phyloP scores from a whole-genome alignment of 2,329 filamentous ascomycete species.

The Fusarium sp. region DNA sequence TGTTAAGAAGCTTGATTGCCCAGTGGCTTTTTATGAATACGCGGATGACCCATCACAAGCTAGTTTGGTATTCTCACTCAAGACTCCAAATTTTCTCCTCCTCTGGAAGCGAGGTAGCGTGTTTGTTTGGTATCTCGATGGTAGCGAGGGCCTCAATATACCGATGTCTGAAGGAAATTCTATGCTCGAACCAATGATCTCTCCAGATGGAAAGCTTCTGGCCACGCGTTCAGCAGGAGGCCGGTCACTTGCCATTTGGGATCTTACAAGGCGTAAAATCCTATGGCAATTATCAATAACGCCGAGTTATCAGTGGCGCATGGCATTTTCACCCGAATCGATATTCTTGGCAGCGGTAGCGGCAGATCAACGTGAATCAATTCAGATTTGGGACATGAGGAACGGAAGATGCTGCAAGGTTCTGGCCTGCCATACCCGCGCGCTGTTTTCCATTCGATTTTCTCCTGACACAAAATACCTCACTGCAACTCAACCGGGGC shows the following conservation, averaged over 20 bases:
- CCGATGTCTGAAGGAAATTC: accelerated
- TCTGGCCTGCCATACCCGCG: accelerated
- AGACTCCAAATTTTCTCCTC: no score
- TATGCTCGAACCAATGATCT: accelerated
- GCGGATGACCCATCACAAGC: no score
- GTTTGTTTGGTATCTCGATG: background rate
- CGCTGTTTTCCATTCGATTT: background rate
- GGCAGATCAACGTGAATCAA: accelerated
- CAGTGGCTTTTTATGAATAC: background rate
- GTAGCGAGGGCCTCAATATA: background rate
- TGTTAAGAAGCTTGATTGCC: background rate
- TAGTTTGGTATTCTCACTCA: background rate
- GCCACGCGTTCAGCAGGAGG: accelerated
- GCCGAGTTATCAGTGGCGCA: accelerated
- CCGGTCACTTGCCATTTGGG: background rate
- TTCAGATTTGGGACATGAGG: background rate
- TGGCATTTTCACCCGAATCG: background rate
- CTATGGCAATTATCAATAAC: background rate
- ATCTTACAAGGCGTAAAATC: accelerated
- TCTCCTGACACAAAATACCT: background rate
- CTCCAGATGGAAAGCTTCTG: background rate
- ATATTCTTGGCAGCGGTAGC: accelerated
- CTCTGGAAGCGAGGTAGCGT: accelerated
- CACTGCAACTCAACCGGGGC: accelerated
- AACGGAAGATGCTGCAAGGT: background rate